Base-by-base conservation (phyloP, 352 stramenopile genomes). In the Albugo laibachii region DNA sequence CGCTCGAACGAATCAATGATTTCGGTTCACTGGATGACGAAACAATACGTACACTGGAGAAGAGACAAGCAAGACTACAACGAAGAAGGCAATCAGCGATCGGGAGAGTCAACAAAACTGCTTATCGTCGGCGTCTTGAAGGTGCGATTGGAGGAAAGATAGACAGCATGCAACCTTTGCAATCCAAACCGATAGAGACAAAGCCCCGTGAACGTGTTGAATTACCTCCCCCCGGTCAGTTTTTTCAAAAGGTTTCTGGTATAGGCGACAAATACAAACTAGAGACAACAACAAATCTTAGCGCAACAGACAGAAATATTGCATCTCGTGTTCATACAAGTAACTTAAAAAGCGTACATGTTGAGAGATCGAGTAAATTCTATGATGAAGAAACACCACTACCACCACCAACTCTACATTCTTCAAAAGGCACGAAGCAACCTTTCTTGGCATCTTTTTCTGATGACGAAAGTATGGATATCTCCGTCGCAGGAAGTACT, bases 1-100 rank as follows among this genome's bases (percentile, higher is more conserved):
- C 71, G 24, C 59, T 83, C 43, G 66, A 83, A 53, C 62, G 71
- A 2, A 59, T 81, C 41, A 62, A 83, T 27, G 71, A 60, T 10
- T 56, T 81, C 19, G 71, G 71, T 0, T 79, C 69, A 14, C 60
- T 83, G 5, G 77, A 89, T 38, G 77, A 89, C 2, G 68, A 85
- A 36, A 89, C 77, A 10, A 58, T 61, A 13, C 60, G 62, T 11
- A 62, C 87, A 42, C 45, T 89, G 41, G 74, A 86, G 53, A 83
- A 84, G 45, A 62, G 77, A n/a, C 79, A 79, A 38, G 57, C 79
- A 47, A 65, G 77, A 31, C 47, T 84, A 16, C 76, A 84, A 38
- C 65, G 63, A 13, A 65, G 68, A 38, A 43, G 38, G 38, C 20
- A 43, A 43, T 43, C 38, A 43, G 20, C 38, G 0, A 83, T 58